phyloP scores from a whole-genome alignment of 1,139 yeast genomes.

The Magnusiomyces fungicola region DNA sequence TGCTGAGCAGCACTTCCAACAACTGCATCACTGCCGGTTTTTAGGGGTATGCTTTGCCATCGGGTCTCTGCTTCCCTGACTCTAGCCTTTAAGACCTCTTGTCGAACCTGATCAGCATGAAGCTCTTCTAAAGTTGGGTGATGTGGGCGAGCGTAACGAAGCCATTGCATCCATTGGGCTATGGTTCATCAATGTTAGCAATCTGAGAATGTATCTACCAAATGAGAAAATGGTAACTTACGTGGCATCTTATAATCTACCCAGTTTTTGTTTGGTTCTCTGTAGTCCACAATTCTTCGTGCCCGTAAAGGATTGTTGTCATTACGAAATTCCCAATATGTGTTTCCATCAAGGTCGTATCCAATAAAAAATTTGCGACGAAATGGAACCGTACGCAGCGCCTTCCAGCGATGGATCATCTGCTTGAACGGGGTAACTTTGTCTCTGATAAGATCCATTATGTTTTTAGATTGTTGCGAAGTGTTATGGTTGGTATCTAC shows the following conservation, averaged over 20 bases:
- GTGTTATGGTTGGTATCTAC: too few species aligned
- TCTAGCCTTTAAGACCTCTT: constrained; percentile 46
- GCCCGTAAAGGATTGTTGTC: constrained; percentile 30
- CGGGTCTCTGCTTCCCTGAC: constrained; percentile 55
- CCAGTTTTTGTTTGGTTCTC: constrained; percentile 27
- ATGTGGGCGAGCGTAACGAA: constrained; percentile 51
- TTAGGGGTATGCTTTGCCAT: constrained; percentile 41
- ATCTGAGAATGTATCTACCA: not conserved
- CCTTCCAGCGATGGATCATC: constrained; percentile 50
- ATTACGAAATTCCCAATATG: constrained; percentile 74
- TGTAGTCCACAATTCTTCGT: constrained; percentile 38
- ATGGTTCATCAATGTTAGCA: constrained; percentile 31
- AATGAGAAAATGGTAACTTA: constrained; percentile 14
- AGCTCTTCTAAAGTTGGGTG: constrained; percentile 62
- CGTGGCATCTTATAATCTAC: constrained; percentile 40
- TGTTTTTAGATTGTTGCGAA: too few species aligned
- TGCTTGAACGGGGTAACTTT: constrained; percentile 33
- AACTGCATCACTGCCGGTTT: constrained; percentile 15
- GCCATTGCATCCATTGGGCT: constrained; percentile 81
- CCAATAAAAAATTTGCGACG: constrained; percentile 44
- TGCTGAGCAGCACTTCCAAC: too few species aligned
- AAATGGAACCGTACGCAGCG: constrained; percentile 59
- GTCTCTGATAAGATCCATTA: constrained; percentile 37
- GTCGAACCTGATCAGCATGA: constrained; percentile 49
- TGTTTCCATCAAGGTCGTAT: constrained; percentile 72